A percentile compares a stretch with the other conserved stretches of the same genome.
Conservation (phyloP, 805 yeast species). For the Wickerhamiella dianesei region DNA sequence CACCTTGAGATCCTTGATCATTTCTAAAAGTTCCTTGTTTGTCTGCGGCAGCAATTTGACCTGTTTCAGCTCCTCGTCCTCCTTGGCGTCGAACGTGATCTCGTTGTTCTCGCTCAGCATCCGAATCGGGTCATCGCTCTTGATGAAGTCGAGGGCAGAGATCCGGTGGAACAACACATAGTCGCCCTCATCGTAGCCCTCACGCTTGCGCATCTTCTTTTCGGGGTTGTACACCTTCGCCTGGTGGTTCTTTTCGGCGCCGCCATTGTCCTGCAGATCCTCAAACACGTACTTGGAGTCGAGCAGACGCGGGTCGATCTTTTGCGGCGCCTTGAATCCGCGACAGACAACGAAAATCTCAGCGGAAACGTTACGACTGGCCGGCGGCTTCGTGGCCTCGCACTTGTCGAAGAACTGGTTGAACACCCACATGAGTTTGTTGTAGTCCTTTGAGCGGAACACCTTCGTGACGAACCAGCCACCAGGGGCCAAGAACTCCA, state of each 20-base stretch:
- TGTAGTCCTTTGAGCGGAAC: constrained; percentile 97
- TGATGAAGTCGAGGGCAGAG: constrained; percentile 70
- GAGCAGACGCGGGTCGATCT: constrained; percentile 78
- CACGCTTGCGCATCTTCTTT: constrained; percentile 75
- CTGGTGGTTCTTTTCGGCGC: constrained; percentile 44
- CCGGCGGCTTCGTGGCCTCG: constrained; percentile 98
- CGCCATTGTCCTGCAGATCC: constrained; percentile 47
- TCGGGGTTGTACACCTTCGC: constrained; percentile 93
- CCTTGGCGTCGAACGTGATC: constrained; percentile 46
- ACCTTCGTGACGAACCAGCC: constrained; percentile 95
- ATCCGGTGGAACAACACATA: constrained; percentile 53
- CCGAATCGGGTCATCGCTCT: constrained; percentile 69
- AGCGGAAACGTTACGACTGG: constrained; percentile 97
- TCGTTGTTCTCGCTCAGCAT: constrained; percentile 60
- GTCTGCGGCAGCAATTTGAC: constrained; percentile 63
- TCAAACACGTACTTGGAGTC: constrained; percentile 92
- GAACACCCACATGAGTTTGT: constrained; percentile 94
- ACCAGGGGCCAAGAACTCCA: constrained; percentile 77
- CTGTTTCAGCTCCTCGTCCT: constrained; percentile 47
- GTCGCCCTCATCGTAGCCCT: constrained; percentile 88
- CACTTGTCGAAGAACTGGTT: constrained; percentile 91
- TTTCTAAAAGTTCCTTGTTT: constrained; percentile 63
- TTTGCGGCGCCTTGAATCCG: constrained; percentile 93
- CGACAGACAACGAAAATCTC: constrained; percentile 96
- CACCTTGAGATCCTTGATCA: constrained; percentile 84